phyloP scores from a whole-genome alignment of 192 early-diverging fungal species.

The Diversispora epigaea region DNA sequence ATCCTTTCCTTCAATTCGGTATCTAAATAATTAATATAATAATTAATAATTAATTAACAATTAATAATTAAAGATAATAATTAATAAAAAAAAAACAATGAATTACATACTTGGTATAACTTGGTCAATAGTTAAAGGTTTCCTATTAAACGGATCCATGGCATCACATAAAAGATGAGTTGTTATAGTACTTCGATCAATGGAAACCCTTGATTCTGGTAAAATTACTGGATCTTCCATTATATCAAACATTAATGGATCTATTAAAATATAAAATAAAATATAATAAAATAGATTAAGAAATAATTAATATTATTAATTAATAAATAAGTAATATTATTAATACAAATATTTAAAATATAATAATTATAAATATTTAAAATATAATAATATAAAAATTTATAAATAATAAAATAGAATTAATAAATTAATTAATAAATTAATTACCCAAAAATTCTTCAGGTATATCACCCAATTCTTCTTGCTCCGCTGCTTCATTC shows the following conservation, averaged over 20 bases:
- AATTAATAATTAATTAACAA: conserved; percentile 18
- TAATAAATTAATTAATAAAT: no score
- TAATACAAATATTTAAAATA: no score
- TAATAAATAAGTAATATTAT: no score
- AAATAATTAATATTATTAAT: neutral
- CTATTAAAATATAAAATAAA: conserved; percentile 38
- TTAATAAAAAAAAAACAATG: neutral
- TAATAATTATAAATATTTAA: neutral
- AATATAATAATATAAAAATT: no score
- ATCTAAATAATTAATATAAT: conserved; percentile 38
- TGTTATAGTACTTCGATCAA: conserved; percentile 89
- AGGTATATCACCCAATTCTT: conserved; percentile 77
- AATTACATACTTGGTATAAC: conserved; percentile 65
- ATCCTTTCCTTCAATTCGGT: conserved; percentile 55
- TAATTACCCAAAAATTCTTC: conserved; percentile 84
- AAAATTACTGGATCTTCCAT: conserved; percentile 94
- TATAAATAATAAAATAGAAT: no score
- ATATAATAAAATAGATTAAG: neutral
- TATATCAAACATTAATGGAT: conserved; percentile 80
- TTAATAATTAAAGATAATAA: neutral
- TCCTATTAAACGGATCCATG: conserved; percentile 93
- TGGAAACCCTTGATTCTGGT: conserved; percentile 74
- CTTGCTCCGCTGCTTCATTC: conserved; percentile 67
- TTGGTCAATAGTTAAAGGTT: conserved; percentile 81
- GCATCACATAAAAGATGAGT: conserved; percentile 84